These are phyloP conservation scores for Tribonema minus DNA, from an alignment of 108 stramenopile species.

Conservation along the genomic window DNA sequence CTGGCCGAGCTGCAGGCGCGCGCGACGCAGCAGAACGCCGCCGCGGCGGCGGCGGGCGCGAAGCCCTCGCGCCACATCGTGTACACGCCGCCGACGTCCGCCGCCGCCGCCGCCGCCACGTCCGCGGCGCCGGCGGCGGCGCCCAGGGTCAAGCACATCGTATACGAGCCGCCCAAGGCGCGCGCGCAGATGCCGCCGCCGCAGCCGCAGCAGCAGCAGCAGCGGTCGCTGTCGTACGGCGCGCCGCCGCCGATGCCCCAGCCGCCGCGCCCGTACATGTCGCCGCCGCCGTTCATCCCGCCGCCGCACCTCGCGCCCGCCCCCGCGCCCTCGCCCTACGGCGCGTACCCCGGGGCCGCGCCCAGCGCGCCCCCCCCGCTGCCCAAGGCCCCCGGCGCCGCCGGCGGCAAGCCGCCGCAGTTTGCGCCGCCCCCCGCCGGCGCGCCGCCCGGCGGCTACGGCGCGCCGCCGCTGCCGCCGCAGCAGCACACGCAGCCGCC, in stretches of 20 bases:
- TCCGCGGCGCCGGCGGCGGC: no score
- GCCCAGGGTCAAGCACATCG: no score
- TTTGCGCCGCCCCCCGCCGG: not conserved
- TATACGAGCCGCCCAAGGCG: not conserved
- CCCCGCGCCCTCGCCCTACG: not conserved
- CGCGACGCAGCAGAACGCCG: no score
- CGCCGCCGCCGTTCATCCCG: not conserved
- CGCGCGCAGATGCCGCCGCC: not conserved
- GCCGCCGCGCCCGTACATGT: not conserved
- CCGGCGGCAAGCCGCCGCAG: conserved; percentile 1
- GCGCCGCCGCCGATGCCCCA: not conserved
- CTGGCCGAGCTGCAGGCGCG: no score
- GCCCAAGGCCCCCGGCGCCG: not conserved
- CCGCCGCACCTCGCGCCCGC: not conserved
- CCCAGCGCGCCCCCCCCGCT: not conserved
- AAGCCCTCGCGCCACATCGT: conserved; percentile 1
- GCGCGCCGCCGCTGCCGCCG: not conserved
- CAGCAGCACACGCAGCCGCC: not conserved
- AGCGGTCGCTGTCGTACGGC: not conserved
- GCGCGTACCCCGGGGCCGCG: not conserved
- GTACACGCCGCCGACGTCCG: conserved; percentile 12
- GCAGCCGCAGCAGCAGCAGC: not conserved
- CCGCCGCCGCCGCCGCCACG: not conserved
- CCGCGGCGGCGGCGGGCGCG: no score
- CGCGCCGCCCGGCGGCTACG: not conserved